A percentile compares a stretch with the other conserved stretches of the same genome.
Conservation (phyloP, 495 filamentous ascomycete species). For the Aspergillus baeticus region DNA sequence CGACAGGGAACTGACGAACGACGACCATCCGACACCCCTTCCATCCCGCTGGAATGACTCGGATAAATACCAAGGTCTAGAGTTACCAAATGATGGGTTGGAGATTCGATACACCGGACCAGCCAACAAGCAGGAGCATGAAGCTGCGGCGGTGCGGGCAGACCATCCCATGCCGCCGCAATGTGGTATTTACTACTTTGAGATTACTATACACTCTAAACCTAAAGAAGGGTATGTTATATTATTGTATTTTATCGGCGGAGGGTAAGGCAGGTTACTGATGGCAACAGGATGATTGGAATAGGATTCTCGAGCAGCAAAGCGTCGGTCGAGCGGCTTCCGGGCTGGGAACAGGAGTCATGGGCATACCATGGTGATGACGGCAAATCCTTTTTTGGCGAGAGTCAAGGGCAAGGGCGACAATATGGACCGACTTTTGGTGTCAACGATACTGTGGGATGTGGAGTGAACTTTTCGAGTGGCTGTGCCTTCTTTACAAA, state of each 20-base stretch:
- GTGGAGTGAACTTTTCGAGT: conserved; percentile 89
- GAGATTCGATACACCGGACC: conserved; percentile 74
- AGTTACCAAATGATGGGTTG: conserved; percentile 70
- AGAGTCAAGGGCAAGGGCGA: conserved; percentile 66
- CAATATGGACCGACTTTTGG: conserved; percentile 73
- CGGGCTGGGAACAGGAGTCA: conserved; percentile 93
- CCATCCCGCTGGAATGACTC: conserved; percentile 80
- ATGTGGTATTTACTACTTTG: conserved; percentile 95
- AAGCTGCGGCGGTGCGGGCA: conserved; percentile 80
- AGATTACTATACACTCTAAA: conserved; percentile 81
- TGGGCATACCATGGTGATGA: conserved; percentile 99
- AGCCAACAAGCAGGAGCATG: conserved; percentile 67
- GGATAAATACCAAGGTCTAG: conserved; percentile 72
- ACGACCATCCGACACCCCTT: conserved; percentile 62
- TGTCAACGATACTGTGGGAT: conserved; percentile 80
- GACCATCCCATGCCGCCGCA: conserved; percentile 89
- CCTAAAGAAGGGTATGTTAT: conserved; percentile 79
- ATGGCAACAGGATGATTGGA: conserved; percentile 66
- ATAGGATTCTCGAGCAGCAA: conserved; percentile 81
- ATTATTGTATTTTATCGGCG: conserved; percentile 18
- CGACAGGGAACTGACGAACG: conserved; percentile 66
- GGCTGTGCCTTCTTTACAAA: conserved; percentile 93
- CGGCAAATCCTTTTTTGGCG: conserved; percentile 77
- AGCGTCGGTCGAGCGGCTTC: conserved; percentile 75
- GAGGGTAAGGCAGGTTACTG: too few species aligned